These are phyloP conservation scores for Arxiozyma bovina DNA, from an alignment of 1,139 yeast species.

Conservation along the genomic window DNA sequence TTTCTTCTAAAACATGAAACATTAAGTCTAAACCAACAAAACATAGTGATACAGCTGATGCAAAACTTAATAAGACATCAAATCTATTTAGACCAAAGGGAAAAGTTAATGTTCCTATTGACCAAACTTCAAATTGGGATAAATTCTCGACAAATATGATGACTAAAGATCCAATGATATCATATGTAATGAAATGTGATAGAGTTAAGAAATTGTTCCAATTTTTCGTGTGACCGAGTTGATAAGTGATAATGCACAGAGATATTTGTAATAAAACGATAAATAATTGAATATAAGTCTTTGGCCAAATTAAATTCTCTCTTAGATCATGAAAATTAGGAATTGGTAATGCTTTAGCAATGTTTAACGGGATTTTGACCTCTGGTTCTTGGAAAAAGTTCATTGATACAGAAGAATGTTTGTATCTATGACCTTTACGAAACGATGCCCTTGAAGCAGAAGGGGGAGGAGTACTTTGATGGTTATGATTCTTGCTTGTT, in stretches of 20 bases:
- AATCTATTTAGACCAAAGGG: conserved; percentile 90
- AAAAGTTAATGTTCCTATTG: conserved; percentile 65
- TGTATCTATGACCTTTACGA: conserved; percentile 90
- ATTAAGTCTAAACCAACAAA: conserved; percentile 87
- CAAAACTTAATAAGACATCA: conserved; percentile 83
- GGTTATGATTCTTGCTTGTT: conserved; percentile 2
- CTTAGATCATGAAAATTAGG: conserved; percentile 63
- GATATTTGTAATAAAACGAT: conserved; percentile 25
- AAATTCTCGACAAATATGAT: conserved; percentile 67
- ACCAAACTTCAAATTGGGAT: conserved; percentile 90
- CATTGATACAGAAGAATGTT: conserved; percentile 95
- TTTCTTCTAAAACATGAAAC: conserved; percentile 76
- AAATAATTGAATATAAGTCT: conserved; percentile 49
- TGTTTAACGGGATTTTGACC: conserved; percentile 55
- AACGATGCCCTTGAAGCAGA: conserved; percentile 75
- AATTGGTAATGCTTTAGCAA: conserved; percentile 73
- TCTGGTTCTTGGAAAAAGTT: conserved; percentile 92
- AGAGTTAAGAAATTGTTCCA: conserved; percentile 64
- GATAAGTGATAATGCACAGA: conserved; percentile 40
- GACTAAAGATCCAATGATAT: conserved; percentile 68
- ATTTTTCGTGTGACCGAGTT: conserved; percentile 49
- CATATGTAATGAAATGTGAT: conserved; percentile 82
- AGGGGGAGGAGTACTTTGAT: conserved; percentile 12
- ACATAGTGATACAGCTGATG: conserved; percentile 69
- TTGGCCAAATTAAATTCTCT: conserved; percentile 57